These are phyloP conservation scores for Gossypium davidsonii DNA, from an alignment of 441 rosid species.

Conservation along the genomic window DNA sequence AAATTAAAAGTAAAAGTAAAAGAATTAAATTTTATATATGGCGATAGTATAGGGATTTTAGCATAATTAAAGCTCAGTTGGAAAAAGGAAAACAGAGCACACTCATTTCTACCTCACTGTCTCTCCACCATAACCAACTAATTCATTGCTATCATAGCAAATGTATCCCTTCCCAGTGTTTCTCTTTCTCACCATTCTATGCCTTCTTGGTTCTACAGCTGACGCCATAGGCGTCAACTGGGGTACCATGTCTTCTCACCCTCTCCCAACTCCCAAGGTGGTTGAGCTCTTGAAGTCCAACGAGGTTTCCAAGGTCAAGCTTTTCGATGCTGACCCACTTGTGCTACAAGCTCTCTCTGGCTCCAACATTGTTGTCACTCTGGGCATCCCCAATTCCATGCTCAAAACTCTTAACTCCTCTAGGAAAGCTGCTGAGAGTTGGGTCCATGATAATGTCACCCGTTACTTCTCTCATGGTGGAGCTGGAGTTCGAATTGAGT, in stretches of 20 bases:
- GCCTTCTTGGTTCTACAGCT: conserved; percentile 16
- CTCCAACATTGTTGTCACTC: conserved; percentile 55
- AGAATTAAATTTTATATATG: too few relatives aligned
- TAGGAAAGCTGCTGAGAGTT: conserved; percentile 55
- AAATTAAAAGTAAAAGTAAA: too few relatives aligned
- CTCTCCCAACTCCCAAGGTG: conserved; percentile 66
- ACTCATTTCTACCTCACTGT: background rate
- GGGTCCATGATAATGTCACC: conserved; percentile 95
- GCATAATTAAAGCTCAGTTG: too few relatives aligned
- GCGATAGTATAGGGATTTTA: too few relatives aligned
- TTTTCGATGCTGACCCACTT: conserved; percentile 71
- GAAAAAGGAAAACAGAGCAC: background rate
- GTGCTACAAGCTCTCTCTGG: conserved; percentile 73
- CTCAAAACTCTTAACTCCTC: conserved; percentile 66
- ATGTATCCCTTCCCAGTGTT: conserved; percentile 15
- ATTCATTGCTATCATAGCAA: conserved; percentile 9
- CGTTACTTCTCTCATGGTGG: conserved; percentile 53
- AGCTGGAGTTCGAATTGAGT: conserved; percentile 60
- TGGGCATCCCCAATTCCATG: conserved; percentile 61
- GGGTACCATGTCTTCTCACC: conserved; percentile 75
- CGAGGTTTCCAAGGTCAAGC: conserved; percentile 60
- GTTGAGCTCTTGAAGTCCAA: conserved; percentile 80
- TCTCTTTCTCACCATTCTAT: conserved; percentile 20
- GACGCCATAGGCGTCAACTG: conserved; percentile 65
- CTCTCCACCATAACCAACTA: background rate